These are phyloP conservation scores for Pythium plurisporium DNA, from an alignment of 352 stramenopile species.

Conservation along the genomic window DNA sequence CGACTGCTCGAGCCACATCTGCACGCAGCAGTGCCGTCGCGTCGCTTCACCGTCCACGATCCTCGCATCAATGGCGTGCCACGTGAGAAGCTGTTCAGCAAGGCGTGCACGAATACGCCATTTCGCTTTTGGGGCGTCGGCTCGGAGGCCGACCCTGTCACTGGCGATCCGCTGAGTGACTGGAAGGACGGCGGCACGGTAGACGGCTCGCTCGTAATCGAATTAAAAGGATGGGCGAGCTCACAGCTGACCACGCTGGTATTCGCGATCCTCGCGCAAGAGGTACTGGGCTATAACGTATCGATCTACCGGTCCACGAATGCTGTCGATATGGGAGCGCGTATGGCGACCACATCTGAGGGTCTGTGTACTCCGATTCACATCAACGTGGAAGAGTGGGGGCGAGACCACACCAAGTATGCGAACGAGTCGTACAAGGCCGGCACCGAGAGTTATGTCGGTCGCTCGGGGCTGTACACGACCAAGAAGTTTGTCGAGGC, in stretches of 20 bases:
- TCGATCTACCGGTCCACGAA: conserved; percentile 13
- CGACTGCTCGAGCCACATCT: conserved; percentile 27
- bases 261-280: conserved; percentile 28
- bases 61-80: conserved; percentile 13
- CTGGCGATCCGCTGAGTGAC: conserved; percentile 5
- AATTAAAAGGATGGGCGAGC: conserved; percentile 25
- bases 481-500: conserved; percentile 32
- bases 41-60: conserved; percentile 28
- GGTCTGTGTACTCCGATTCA: conserved; percentile 37
- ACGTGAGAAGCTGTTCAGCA: not conserved
- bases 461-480: conserved; percentile 37
- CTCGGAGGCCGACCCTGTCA: conserved; percentile 11
- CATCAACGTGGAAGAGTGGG: conserved; percentile 40
- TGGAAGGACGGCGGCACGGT: not conserved
- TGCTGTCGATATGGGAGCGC: conserved; percentile 5
- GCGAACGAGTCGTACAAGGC: conserved; percentile 26
- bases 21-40: conserved; percentile 17
- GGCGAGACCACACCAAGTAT: conserved; percentile 16
- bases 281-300: conserved; percentile 19
- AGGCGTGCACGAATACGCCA: conserved; percentile 11
- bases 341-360: conserved; percentile 26
- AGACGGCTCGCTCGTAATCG: conserved; percentile 18
- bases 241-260: conserved; percentile 26
- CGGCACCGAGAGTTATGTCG: conserved; percentile 30
- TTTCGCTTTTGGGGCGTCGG: conserved; percentile 26